A percentile compares a stretch with the other conserved stretches of the same genome.
Conservation (phyloP, 2,329 filamentous ascomycete species). For the Colletotrichum tanaceti region DNA sequence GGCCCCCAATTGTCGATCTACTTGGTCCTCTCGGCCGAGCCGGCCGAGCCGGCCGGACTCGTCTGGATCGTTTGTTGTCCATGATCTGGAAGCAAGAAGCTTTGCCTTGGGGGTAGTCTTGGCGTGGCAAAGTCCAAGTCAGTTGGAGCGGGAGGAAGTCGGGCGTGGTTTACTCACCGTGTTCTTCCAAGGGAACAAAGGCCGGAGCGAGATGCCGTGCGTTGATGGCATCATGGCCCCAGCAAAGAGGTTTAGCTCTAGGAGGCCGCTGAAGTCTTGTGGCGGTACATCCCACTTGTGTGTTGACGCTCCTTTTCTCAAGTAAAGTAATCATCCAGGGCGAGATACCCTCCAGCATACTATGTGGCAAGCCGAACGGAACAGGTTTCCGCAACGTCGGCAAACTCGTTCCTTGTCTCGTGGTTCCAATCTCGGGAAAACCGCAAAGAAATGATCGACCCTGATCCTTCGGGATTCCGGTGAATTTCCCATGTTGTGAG, state of each 20-base stretch:
- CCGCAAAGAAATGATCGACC: constrained; percentile 7
- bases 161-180: background rate
- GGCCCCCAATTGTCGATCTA: too few relatives aligned
- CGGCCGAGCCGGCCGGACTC: constrained; percentile 12
- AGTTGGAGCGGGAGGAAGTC: background rate
- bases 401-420: constrained; percentile 20
- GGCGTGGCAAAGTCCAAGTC: background rate
- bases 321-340: constrained; percentile 9
- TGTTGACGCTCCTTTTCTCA: constrained; percentile 6
- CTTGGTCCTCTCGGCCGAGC: constrained; percentile 8
- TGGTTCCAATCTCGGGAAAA: constrained; percentile 14
- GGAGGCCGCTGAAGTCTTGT: constrained; percentile 13
- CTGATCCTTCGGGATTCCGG: constrained; percentile 8
- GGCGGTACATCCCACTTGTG: constrained; percentile 25
- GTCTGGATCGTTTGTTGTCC: constrained; percentile 4
- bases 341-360: constrained; percentile 1
- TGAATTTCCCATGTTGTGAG: constrained; percentile 2
- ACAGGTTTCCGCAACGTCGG: constrained; percentile 15
- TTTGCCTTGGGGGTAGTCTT: constrained; percentile 7
- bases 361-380: constrained; percentile 16
- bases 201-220: constrained; percentile 3
- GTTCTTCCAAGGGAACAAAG: constrained; percentile 8
- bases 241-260: constrained; percentile 19
- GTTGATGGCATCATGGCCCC: constrained; percentile 23
- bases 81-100: constrained; percentile 16